Evolutionary conservation across 306 rosid genomes (phyloP), one percentile per base, ranked within the genome.

Genomic region (Quercus dentata): DNA sequence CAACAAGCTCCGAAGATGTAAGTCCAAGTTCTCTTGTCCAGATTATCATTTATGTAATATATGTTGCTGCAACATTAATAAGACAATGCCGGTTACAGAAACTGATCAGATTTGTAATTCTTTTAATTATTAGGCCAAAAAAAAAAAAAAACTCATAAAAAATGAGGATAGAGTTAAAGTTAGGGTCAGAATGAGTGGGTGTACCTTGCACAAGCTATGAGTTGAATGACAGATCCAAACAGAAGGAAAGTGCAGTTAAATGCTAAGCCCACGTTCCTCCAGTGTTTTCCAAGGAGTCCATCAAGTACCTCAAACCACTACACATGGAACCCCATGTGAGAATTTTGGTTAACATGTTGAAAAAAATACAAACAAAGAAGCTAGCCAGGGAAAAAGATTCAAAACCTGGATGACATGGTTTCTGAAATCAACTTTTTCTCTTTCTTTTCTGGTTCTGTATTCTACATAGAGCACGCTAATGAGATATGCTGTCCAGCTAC

Each of bases 281-380:
- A 95, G 63, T 95, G 89, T 31, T 91, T 95, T n/a, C 99, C 99
- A 1, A 95, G 93, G 49, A 95, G 92, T 0, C 99, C 99, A 78
- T 95, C 99, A 84, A 95, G 99, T 83, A 95, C 99, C 75, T 95
- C 99, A 82, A 95, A 95, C 99, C 99, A 93, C 94, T 94, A 83
- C 74, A 67, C 4, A 8, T 33, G 17, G 17, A 69, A 21, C 28
- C 67, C 87, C 79, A 85, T 67, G 76, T 85, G 83, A 88, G 77
- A 69, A 25, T 10, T 75, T 67, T 33, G 56, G 14, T 8, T 10
- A 58, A 44, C 5, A 17, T 56, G 44, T 4, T 57, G 64, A 44
- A 3, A 35, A 35, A 35, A 5, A 35, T 0, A 5, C 0, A 35
- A 41, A 41, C 46, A 41, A 41, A 41, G 46, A 41, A 7, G 46